Base-by-base conservation (phyloP, 805 yeast species). In the Wickerhamiella shivajii region DNA sequence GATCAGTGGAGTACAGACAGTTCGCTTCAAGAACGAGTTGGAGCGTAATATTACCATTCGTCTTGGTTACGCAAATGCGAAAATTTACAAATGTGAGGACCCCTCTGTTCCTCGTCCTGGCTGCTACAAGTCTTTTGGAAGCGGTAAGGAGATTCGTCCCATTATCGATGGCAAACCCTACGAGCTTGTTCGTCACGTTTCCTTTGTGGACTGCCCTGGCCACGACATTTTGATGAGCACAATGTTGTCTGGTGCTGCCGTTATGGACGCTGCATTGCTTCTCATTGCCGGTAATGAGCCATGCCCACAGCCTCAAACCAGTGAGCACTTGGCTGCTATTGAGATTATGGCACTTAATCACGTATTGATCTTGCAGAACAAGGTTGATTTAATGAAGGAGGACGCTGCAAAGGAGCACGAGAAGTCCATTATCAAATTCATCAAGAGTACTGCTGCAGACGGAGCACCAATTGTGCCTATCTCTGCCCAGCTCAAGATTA, bases 171-270 rank as follows among this genome's bases (percentile, higher is more conserved):
- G 81, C 47, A 75, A 76, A 44, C 79, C 93, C 55, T 85, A 84
- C 61, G 71, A 71, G 50, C 69, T 90, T 47, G 74, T 84, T 27
- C 83, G 99, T 62, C 99, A 90, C 57, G 98, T 90, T 34, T 83
- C 95, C 8, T 92, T 92, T 52, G 98, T 92, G 41, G 99, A 90
- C 67, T 92, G 98, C 67, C 99, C 99, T 40, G 99, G 99, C 60
- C 99, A 90, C 79, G 99, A 90, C 67, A 92, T 90, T 66, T 76
- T 90, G 59, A 90, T 90, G 99, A 84, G 96, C 70, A 90, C 99
- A 46, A 90, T 90, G 99, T 75, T 90, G 72, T 85, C 97, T 29
- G 99, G 99, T 57, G 99, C 99, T 23, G 99, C 99, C 12, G 99
- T 90, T 44, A 90, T 90, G 99, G 99, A 90, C 62, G 99, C 99